A percentile compares a stretch with the other conserved stretches of the same genome.
These are phyloP conservation scores for Albizia julibrissin DNA, from an alignment of 306 rosid genomes.

Conservation along the genomic window DNA sequence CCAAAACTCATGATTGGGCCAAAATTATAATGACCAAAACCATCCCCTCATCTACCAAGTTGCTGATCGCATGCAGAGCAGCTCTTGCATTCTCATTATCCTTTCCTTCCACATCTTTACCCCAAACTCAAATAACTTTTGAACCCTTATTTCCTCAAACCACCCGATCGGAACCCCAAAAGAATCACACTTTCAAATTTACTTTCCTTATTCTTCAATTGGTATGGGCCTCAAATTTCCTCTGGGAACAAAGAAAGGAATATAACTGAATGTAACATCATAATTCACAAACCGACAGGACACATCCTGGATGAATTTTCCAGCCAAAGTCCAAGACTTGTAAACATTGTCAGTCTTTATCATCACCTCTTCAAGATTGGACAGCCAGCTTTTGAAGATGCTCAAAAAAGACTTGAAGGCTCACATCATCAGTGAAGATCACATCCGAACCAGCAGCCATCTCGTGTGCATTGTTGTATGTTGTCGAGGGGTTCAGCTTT, in stretches of 20 bases:
- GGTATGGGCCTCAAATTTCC: constrained; percentile 46
- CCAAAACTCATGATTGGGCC: constrained; percentile 40
- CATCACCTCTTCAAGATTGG: constrained; percentile 66
- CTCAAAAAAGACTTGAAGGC: constrained; percentile 96
- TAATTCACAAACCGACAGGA: constrained; percentile 35
- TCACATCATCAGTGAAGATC: constrained; percentile 94
- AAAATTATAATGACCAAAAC: constrained; percentile 29
- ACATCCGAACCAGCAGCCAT: constrained; percentile 91
- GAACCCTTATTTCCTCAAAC: constrained; percentile 48
- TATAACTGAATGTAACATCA: constrained; percentile 48
- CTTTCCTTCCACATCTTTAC: constrained; percentile 47
- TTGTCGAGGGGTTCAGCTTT: constrained; percentile 96
- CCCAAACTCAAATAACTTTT: constrained; percentile 37
- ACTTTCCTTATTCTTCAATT: constrained; percentile 51
- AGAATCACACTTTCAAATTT: constrained; percentile 47
- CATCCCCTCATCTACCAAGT: constrained; percentile 51
- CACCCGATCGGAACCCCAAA: constrained; percentile 48
- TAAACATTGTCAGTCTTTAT: constrained; percentile 37
- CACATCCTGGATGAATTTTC: constrained; percentile 39
- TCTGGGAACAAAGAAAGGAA: constrained; percentile 52
- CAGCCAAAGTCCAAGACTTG: constrained; percentile 53
- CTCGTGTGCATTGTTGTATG: constrained; percentile 85
- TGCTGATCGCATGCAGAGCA: constrained; percentile 31
- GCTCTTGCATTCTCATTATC: constrained; percentile 42
- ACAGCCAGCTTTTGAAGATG: constrained; percentile 98